Evolutionary conservation across 2,329 filamentous ascomycete species (phyloP).

Genomic region (Lecanoromycetidae sp.): DNA sequence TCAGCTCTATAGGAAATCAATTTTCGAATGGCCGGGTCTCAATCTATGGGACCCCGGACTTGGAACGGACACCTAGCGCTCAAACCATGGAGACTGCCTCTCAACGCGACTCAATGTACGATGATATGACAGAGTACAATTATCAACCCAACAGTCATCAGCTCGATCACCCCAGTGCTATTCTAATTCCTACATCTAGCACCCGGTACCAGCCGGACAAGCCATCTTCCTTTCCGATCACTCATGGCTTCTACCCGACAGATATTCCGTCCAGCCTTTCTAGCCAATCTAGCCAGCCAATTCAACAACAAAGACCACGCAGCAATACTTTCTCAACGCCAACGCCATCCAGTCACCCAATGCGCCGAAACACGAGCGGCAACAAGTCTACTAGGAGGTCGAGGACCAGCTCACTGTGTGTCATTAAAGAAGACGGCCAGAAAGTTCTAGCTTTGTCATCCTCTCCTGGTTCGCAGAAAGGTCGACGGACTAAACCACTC

Average conservation of each 20-base stretch:
- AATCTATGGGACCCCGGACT: background rate
- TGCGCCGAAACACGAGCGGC: background rate
- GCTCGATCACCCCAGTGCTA: constrained; percentile 2
- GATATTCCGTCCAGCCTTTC: background rate
- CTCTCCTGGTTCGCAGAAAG: background rate
- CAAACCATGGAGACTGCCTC: background rate
- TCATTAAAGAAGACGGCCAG: background rate
- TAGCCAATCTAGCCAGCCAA: background rate
- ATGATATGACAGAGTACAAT: background rate
- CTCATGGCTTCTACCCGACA: constrained; percentile 12
- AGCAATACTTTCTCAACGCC: background rate
- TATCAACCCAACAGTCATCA: background rate
- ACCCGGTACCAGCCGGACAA: background rate
- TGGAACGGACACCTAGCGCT: background rate
- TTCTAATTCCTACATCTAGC: background rate
- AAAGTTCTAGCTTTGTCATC: background rate
- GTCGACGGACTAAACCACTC: background rate
- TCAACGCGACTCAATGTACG: background rate
- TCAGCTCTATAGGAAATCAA: background rate
- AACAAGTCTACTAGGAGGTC: background rate
- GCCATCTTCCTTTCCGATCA: constrained; percentile 17
- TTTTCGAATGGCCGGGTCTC: background rate
- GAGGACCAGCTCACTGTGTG: background rate
- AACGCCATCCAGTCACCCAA: background rate
- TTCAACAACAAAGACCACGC: background rate